Percentiles rank a stretch among this genome's conserved stretches.
These are phyloP conservation scores for Pichia sp. DNA, from an alignment of 1,139 yeast genomes.

Conservation along the genomic window DNA sequence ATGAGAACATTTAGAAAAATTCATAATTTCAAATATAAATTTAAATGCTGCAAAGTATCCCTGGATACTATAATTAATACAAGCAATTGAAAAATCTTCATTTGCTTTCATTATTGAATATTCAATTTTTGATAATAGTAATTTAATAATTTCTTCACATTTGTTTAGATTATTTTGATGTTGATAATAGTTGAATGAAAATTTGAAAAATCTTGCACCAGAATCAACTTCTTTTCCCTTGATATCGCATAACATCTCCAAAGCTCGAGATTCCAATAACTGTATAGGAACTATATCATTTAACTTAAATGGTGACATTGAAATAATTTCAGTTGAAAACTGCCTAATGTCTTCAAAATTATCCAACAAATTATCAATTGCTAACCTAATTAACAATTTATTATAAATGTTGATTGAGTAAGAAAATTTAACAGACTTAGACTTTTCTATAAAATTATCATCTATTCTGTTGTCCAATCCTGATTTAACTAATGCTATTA, in stretches of 20 bases:
- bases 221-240: constrained; percentile 76
- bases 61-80: constrained; percentile 47
- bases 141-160: constrained; percentile 29
- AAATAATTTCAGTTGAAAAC: constrained; percentile 42
- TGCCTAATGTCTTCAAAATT: constrained; percentile 73
- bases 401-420: constrained; percentile 41
- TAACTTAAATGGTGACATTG: constrained; percentile 39
- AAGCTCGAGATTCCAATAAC: constrained; percentile 33
- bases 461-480: constrained; percentile 48
- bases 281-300: constrained; percentile 28
- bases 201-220: constrained; percentile 63
- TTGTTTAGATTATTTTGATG: constrained; percentile 18
- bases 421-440: constrained; percentile 38
- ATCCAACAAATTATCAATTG: constrained; percentile 58
- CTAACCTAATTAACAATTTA: constrained; percentile 34
- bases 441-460: constrained; percentile 33
- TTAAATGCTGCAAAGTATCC: constrained; percentile 58
- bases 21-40: constrained; percentile 37
- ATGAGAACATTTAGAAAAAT: constrained; percentile 16
- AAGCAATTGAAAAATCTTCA: constrained; percentile 36
- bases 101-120: constrained; percentile 29
- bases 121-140: constrained; percentile 31
- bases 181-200: constrained; percentile 33
- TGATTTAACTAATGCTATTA: constrained; percentile 43
- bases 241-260: constrained; percentile 43